Conservation (phyloP, 2,329 filamentous ascomycete genomes). For the Trichophyton simii region DNA sequence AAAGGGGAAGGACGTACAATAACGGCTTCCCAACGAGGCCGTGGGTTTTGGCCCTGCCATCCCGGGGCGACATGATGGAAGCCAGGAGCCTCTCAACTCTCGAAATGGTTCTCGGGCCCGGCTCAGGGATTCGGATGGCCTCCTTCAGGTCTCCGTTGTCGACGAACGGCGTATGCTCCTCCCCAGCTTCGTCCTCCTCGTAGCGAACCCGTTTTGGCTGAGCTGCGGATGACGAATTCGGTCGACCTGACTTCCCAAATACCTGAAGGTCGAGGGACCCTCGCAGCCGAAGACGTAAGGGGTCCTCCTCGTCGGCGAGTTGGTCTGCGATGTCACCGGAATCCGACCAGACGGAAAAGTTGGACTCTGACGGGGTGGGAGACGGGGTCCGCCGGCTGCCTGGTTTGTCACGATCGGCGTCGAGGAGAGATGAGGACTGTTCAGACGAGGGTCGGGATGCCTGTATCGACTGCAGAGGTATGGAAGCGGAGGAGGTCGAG, state of each 20-base stretch:
- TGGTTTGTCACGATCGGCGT: constrained; percentile 36
- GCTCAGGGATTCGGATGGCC: constrained; percentile 61
- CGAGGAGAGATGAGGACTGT: constrained; percentile 25
- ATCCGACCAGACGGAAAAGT: constrained; percentile 80
- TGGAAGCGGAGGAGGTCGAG: constrained; percentile 59
- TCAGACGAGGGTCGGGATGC: constrained; percentile 25
- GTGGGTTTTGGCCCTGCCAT: constrained; percentile 58
- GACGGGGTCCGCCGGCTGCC: constrained; percentile 44
- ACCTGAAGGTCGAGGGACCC: constrained; percentile 52
- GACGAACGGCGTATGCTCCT: constrained; percentile 21
- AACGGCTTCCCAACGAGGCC: constrained; percentile 93
- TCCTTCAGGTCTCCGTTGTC: constrained; percentile 17
- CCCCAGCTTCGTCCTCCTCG: constrained; percentile 35
- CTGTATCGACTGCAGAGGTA: constrained; percentile 65
- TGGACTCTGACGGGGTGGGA: constrained; percentile 43
- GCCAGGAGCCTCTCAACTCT: constrained; percentile 60
- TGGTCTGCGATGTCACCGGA: constrained; percentile 92
- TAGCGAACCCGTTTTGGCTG: constrained; percentile 60
- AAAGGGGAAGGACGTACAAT: constrained; percentile 48
- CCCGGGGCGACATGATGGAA: constrained; percentile 70
- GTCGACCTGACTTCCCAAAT: constrained; percentile 31
- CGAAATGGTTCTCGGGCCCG: constrained; percentile 50
- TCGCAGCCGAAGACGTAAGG: constrained; percentile 57
- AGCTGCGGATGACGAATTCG: constrained; percentile 13
- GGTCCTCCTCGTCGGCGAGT: constrained; percentile 69